Evolutionary conservation across 306 rosid genomes (phyloP), one percentile per base, ranked within the genome.

Genomic region (Astragalus membranaceus): DNA sequence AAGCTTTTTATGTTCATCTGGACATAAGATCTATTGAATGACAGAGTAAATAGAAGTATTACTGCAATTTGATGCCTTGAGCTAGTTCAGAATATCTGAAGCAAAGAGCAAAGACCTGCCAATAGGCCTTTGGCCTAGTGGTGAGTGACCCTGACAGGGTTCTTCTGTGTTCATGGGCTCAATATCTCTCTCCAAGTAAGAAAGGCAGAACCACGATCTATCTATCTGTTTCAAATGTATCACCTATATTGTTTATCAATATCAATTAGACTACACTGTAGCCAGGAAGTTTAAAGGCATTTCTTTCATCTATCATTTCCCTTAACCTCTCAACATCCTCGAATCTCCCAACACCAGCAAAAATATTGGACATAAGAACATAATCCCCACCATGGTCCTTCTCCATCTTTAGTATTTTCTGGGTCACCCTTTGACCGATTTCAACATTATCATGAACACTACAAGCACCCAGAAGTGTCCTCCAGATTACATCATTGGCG

Each of bases 361-460:
- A 84, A 23, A 85, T 90, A 78, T 90, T 90, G 64, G 89, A 90
- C 94, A 90, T 87, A 60, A 87, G 91, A 69, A 90, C 94, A 72
- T 87, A 90, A 78, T 90, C 96, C 63, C 94, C 96, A 33, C 93
- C 87, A 59, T 85, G 79, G 62, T 78, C 73, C 67, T 75, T 69
- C 81, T 87, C 85, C 80, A 82, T 71, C 75, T 82, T 86, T 64
- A 85, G 37, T 78, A 87, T 78, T 77, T 80, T 87, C 66, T 26
- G 59, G 10, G 83, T 80, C 42, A 81, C 89, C 55, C 96, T 81
- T 81, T 88, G 87, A 10, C 85, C 88, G 50, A 87, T 85, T 76
- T 81, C 83, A 42, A 80, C 84, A 46, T 87, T 78, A 10, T 82
- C 85, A 53, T 87, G 83, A 73, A 86, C 74, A 66, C 85, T 84